Evolutionary conservation across 371 early-diverging fungal genomes (phyloP).

Genomic region (Lichtheimia ramosa): DNA sequence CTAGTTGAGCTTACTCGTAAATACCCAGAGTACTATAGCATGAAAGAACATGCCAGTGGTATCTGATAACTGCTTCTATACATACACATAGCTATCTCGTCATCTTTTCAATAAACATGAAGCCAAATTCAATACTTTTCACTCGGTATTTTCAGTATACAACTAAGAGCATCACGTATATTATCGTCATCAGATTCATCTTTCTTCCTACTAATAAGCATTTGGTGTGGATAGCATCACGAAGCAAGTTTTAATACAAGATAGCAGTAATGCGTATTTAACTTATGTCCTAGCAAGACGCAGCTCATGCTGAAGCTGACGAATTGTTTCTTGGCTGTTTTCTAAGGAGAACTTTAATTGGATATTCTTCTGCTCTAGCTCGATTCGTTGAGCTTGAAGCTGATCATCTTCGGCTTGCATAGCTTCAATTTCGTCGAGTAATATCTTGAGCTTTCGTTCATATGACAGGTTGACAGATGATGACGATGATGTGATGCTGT

Average conservation of each 20-base stretch:
- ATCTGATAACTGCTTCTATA: too few species aligned
- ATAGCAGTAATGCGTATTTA: too few species aligned
- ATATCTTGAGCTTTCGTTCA: constrained; percentile 12
- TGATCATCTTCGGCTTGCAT: constrained; percentile 14
- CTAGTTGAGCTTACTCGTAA: constrained; percentile 74
- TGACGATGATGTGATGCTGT: neutral
- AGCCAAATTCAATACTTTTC: too few species aligned
- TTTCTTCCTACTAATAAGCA: too few species aligned
- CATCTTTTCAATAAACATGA: too few species aligned
- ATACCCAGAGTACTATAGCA: constrained; percentile 87
- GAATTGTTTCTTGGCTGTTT: constrained; percentile 9
- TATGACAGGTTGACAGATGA: constrained; percentile 2
- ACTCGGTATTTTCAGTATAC: too few species aligned
- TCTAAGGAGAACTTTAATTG: constrained; percentile 5
- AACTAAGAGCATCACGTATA: too few species aligned
- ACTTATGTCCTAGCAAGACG: neutral
- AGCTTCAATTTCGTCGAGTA: constrained; percentile 15
- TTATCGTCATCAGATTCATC: too few species aligned
- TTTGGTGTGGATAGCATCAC: too few species aligned
- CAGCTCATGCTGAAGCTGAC: constrained; percentile 15
- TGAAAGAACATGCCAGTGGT: constrained; percentile 40
- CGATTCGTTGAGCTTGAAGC: neutral
- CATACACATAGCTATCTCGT: too few species aligned
- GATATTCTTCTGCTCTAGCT: constrained; percentile 4
- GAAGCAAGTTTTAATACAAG: too few species aligned